Base-by-base conservation (phyloP, 2,329 filamentous ascomycete species). In the Aspergillus hortae region DNA sequence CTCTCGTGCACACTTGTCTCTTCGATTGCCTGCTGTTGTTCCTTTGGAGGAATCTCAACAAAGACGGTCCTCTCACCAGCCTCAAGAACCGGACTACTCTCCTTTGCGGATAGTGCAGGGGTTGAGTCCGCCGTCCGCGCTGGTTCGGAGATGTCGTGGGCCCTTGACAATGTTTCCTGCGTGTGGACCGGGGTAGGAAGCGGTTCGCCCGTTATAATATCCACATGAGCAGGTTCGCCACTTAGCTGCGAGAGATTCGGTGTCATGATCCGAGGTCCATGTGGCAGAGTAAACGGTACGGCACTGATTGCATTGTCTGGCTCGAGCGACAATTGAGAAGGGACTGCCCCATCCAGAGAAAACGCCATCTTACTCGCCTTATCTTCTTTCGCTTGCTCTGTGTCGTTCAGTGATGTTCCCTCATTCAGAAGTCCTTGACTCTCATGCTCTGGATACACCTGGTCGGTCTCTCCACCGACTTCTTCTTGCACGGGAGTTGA, bases 181-280 rank as follows among this genome's bases (percentile, higher is more conserved):
- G 55, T 58, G 5, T 52, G 23, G 14, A 59, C 46, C 15, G 56
- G 55, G 2, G 61, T 63, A 21, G 48, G 54, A 30, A 25, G 46
- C 12, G 38, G 32, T 35, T 52, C 47, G 46, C 17, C 45, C 5
- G 36, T 6, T 10, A 36, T 14, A 11, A 42, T 14, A 19, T 35
- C 15, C 9, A 17, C 17, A 19, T 38, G 38, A 33, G 35, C 4
- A 23, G 30, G 19, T 17, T 51, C 14, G 19, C 47, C 46, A n/a
- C 32, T 36, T 25, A 58, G 53, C 25, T 69, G 66, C 1, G 64
- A 63, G 40, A 53, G 53, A 33, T 59, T 60, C 23, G 61, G 58
- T 7, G 61, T 64, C 10, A 58, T 32, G 7, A 61, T 51, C 46
- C 61, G 62, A 19, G 51, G 56, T 15, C 46, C 35, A 7, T n/a